Evolutionary conservation across 1,284 basidiomycete species (phyloP), one percentile per base, ranked within the genome.

Genomic region (Boletellus deceptivus): DNA sequence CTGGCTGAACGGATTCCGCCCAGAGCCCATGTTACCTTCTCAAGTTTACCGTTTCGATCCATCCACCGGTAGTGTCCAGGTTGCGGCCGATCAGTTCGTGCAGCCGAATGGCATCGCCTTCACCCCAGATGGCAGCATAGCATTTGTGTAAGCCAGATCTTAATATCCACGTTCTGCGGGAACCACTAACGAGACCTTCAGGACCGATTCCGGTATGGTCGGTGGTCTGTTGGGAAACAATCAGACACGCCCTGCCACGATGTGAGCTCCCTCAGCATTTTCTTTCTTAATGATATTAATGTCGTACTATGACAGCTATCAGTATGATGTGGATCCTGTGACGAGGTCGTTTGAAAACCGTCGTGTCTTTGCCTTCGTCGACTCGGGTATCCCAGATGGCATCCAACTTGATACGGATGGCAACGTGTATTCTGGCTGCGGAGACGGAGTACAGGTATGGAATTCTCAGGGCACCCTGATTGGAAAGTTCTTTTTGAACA

Each of bases 21-120:
- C 83, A 0, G 56, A 67, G 0, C 84, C 85, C 2, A 72, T 80
- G 37, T 64, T 90, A 38, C 87, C 85, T 4, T 81, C 78, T 44
- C 88, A 90, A 59, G 84, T 90, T 3, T 91, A 91, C 59, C 76
- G 83, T 13, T 82, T 89, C 55, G 80, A 89, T 60, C 80, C 82
- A 10, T 72, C 72, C 10, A 85, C 81, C 0, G 77, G 86, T 9
- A 68, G 75, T 16, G 77, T 91, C 3, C 77, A 78, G 6, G 84
- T 86, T 3, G 83, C 89, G 3, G 86, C 88, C 0, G 85, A 88
- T 54, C 82, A 81, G 31, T 83, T 89, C 59, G 72, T 77, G 53
- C 72, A 72, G 48, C 75, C 74, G 47, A 84, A 86, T 64, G 88
- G 88, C 1, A 76, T 91, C 33, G 84, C 84, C 0, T 87, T 91